phyloP scores from a whole-genome alignment of 139 green algal species.

The Picochlorum sp. region DNA sequence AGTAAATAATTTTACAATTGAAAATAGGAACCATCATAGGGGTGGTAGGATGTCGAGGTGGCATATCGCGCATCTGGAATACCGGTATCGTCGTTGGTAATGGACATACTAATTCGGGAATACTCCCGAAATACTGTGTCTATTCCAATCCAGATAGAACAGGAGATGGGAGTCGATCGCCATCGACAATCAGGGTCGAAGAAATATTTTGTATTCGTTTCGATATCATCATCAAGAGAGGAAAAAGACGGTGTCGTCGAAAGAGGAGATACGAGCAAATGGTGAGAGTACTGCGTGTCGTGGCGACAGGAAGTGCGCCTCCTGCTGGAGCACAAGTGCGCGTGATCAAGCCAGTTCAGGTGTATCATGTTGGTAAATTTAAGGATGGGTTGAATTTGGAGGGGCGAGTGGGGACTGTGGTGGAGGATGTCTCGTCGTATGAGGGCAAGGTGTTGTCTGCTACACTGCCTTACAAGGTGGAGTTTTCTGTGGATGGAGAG shows the following conservation, averaged over 20 bases:
- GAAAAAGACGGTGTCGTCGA: background rate
- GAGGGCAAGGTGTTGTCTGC: constrained; percentile 60
- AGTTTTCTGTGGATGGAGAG: constrained; percentile 34
- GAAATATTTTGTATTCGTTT: no score
- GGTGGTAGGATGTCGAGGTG: no score
- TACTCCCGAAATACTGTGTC: no score
- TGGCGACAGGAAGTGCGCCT: constrained; percentile 8
- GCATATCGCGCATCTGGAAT: no score
- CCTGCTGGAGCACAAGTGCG: constrained; percentile 35
- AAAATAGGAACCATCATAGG: no score
- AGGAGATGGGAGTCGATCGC: no score
- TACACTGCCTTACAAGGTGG: constrained; percentile 53
- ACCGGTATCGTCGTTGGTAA: no score
- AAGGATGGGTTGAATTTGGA: constrained; percentile 49
- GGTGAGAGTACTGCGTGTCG: background rate
- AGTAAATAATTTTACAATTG: no score
- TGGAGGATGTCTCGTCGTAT: constrained; percentile 38
- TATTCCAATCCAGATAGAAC: no score
- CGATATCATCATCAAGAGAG: no score
- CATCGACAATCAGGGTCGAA: no score
- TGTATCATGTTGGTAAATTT: constrained; percentile 47
- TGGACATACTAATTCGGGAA: no score
- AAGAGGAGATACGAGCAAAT: background rate
- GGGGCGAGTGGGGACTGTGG: constrained; percentile 50
- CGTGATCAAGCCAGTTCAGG: constrained; percentile 35